phyloP scores from a whole-genome alignment of 805 yeast genomes.

The Metschnikowia lunata region DNA sequence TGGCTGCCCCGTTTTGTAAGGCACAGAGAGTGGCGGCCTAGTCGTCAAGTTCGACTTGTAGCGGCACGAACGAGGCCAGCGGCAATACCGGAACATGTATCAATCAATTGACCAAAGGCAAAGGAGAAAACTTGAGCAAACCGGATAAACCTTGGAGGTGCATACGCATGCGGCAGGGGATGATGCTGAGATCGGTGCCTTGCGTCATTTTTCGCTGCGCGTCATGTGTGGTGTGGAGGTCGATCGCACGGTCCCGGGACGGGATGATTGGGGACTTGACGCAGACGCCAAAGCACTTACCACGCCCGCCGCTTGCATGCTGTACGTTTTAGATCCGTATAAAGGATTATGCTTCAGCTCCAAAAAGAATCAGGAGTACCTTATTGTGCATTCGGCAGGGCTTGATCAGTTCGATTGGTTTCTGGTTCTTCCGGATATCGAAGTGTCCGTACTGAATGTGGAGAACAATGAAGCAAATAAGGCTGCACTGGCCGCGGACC shows the following conservation, averaged over 20 bases:
- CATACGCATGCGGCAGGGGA: slow-evolving; percentile 1
- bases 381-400: slow-evolving; percentile 5
- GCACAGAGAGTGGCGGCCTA: slow-evolving; percentile 22
- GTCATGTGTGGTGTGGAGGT: too few relatives aligned
- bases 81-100: neutral
- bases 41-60: slow-evolving; percentile 12
- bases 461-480: neutral
- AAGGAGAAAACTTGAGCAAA: neutral
- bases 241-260: too few relatives aligned
- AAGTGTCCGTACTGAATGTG: neutral
- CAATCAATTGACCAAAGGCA: neutral
- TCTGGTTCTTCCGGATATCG: slow-evolving; percentile 6
- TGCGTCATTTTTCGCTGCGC: neutral
- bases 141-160: slow-evolving; percentile 5
- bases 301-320: slow-evolving; percentile 7
- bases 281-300: too few relatives aligned
- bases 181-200: neutral
- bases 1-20: slow-evolving; percentile 74
- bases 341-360: slow-evolving; percentile 18
- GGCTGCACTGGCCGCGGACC: neutral
- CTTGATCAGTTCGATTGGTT: slow-evolving; percentile 14
- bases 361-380: neutral
- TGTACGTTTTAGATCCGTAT: slow-evolving; percentile 14
- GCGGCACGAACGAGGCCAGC: slow-evolving; percentile 6
- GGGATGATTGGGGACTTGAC: too few relatives aligned